Evolutionary conservation across 352 stramenopile genomes (phyloP).

Genomic region (Globisporangium emineosum): DNA sequence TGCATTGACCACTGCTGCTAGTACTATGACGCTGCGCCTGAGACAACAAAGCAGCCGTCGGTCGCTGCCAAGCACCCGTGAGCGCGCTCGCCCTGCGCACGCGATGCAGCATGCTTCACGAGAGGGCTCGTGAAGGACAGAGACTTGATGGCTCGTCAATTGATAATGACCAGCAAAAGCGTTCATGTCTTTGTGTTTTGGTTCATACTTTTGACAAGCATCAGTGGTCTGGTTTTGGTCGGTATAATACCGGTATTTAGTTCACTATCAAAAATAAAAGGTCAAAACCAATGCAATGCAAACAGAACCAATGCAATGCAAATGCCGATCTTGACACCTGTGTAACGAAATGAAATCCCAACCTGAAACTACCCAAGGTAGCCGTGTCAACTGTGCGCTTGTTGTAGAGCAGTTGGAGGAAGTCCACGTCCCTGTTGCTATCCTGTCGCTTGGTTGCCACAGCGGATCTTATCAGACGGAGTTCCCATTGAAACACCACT

Average conservation of each 20-base stretch:
- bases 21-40: neutral
- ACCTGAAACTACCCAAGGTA: too few species aligned
- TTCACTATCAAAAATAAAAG: neutral
- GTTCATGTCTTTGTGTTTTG: neutral
- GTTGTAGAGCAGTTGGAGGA: too few species aligned
- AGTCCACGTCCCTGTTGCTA: too few species aligned
- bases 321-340: too few species aligned
- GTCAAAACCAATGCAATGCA: neutral
- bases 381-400: too few species aligned
- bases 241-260: neutral
- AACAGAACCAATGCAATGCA: neutral
- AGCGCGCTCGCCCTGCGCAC: neutral
- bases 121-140: neutral
- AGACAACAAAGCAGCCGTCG: neutral
- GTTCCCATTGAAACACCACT: too few species aligned
- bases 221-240: neutral
- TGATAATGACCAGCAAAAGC: constrained; percentile 3
- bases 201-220: neutral
- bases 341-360: too few species aligned
- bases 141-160: neutral
- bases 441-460: too few species aligned
- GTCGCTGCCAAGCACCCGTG: neutral
- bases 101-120: neutral
- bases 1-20: neutral
- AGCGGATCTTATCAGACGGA: too few species aligned